Base-by-base conservation (phyloP, 805 yeast genomes). In the Metschnikowia dekortorum region DNA sequence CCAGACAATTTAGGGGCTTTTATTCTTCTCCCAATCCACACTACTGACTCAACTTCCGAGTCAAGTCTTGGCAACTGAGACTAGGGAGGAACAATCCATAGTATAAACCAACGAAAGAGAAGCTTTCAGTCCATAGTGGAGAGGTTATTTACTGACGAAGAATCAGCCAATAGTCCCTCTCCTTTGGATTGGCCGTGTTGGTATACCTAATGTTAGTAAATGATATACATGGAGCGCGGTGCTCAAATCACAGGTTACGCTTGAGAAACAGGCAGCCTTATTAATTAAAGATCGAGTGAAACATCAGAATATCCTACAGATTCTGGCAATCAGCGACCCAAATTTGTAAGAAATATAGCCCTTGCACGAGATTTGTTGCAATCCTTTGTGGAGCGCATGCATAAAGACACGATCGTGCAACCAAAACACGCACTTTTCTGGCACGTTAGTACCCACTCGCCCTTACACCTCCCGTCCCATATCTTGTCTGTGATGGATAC, bases 401-500 rank as follows among this genome's bases (percentile, higher is more conserved):
- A 32, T 41, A 33, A 18, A 26, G 41, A 29, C 38, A 44, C 31
- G 42, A 33, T 14, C 46, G 16, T 22, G 34, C 18, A 33, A 39
- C 41, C 44, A 39, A 33, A 43, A 34, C 49, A 31, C 47, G 47
- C 45, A 49, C 33, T 38, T 46, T 31, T 46, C 39, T 14, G 26
- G 32, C 48, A 46, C 39, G 47, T 26, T 35, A 42, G 45, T 42
- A 33, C 45, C 41, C 37, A 33, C n/a, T 26, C 31, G 38, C 43
- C 43, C 36, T 36, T 18, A 32, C 38, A 31, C 34, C 37, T 6
- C 34, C 35, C 32, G 39, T 22, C 26, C 30, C 6, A 37, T 30
- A 22, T 32, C 34, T 39, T 26, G 22, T 16, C 40, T 16, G 22
- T 31, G 26, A 57, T 54, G 60, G 54, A 55, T 46, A 54, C 57